Percentiles rank a stretch among this genome's conserved stretches.
Evolutionary conservation across 495 filamentous ascomycete genomes (phyloP).

Genomic region (Rusavskia elegans): DNA sequence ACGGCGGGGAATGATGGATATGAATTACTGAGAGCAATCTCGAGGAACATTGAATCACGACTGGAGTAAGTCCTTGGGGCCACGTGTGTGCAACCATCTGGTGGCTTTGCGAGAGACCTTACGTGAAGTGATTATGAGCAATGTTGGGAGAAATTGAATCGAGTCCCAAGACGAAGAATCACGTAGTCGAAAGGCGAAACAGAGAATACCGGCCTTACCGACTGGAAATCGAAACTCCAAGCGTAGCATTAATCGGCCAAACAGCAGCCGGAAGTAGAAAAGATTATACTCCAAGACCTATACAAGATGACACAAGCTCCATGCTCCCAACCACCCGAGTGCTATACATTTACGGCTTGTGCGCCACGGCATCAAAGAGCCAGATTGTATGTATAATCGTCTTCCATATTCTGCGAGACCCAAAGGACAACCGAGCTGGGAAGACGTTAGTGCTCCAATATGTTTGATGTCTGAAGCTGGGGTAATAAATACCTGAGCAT

Average conservation of each 20-base stretch:
- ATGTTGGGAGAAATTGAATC: no score
- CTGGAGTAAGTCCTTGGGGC: no score
- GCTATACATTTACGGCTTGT: neutral
- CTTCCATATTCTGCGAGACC: slow-evolving; percentile 98
- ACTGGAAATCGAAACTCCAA: no score
- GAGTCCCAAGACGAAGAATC: no score
- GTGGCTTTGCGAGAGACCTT: neutral
- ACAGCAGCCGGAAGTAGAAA: neutral
- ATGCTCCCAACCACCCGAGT: neutral
- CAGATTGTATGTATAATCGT: slow-evolving; percentile 94
- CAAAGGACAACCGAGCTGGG: slow-evolving; percentile 74
- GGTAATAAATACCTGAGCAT: slow-evolving; percentile 61
- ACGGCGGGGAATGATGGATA: neutral
- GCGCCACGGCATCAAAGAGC: slow-evolving; percentile 44
- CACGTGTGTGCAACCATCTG: no score
- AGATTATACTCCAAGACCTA: no score
- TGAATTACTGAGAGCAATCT: neutral
- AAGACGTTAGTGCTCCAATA: slow-evolving; percentile 2
- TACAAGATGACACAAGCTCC: neutral
- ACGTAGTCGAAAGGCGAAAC: no score
- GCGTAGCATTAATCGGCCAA: no score
- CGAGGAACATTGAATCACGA: no score
- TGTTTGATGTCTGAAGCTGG: neutral
- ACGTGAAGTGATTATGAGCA: no score
- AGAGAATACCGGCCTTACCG: no score